These are phyloP conservation scores for Trametes pubescens DNA, from an alignment of 1,284 basidiomycete genomes.

Conservation along the genomic window DNA sequence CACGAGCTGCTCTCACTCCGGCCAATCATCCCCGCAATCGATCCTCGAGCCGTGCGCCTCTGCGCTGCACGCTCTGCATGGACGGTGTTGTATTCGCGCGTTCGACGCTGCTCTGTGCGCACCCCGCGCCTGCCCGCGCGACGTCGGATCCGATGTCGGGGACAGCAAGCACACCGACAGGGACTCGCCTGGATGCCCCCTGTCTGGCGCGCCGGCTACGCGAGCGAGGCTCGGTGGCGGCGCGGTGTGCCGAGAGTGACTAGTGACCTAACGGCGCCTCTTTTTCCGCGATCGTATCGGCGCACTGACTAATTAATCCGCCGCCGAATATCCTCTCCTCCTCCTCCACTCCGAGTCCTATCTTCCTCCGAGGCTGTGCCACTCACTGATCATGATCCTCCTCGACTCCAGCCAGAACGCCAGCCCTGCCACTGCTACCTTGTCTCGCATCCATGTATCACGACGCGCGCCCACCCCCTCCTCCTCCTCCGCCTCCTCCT, in stretches of 20 bases:
- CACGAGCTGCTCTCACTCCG: conserved; percentile 36
- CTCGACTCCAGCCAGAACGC: background rate
- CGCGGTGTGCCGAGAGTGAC: conserved; percentile 31
- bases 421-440: background rate
- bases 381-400: conserved; percentile 9
- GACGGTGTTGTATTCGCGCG: no score
- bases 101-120: background rate
- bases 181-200: background rate
- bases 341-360: background rate
- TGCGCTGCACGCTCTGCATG: no score
- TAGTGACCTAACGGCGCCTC: conserved; percentile 16
- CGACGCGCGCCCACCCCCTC: background rate
- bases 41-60: no score
- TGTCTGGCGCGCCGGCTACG: conserved; percentile 1
- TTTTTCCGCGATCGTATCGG: conserved; percentile 32
- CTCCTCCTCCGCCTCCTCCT: background rate
- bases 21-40: conserved; percentile 36
- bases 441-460: conserved; percentile 5
- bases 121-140: background rate
- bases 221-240: conserved; percentile 22
- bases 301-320: conserved; percentile 21
- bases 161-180: background rate
- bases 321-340: conserved; percentile 6
- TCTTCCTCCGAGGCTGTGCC: conserved; percentile 11
- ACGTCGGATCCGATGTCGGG: background rate